Percentiles rank a stretch among this genome's conserved stretches.
These are phyloP conservation scores for Stygiomarasmius scandens DNA, from an alignment of 1,284 basidiomycete species.

Conservation along the genomic window DNA sequence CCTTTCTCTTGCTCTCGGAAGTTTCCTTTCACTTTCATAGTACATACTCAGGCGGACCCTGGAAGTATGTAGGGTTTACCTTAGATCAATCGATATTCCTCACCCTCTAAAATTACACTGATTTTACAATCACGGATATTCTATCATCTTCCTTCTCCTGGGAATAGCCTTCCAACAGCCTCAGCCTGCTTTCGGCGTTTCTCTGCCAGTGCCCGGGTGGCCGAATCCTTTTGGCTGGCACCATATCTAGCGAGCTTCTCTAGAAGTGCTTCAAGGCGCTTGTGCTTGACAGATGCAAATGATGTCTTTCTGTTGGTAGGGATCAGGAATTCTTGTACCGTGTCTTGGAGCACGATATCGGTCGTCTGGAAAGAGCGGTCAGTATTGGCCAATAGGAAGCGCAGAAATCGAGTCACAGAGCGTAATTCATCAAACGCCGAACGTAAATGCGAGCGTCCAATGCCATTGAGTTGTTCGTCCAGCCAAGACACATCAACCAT, in stretches of 20 bases:
- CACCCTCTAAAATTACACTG: conserved; percentile 4
- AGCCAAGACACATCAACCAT: conserved; percentile 84
- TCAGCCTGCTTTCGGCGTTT: conserved; percentile 81
- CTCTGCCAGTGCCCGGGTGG: conserved; percentile 65
- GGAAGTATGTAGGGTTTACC: conserved; percentile 12
- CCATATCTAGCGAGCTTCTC: conserved; percentile 80
- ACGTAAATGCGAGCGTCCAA: conserved; percentile 70
- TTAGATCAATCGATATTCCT: conserved; percentile 15
- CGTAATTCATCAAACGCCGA: conserved; percentile 84
- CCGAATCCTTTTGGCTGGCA: conserved; percentile 58
- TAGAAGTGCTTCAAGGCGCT: conserved; percentile 74
- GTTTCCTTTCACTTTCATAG: conserved; percentile 15
- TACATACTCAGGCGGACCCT: conserved; percentile 13
- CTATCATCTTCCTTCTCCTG: conserved; percentile 57
- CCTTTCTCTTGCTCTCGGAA: conserved; percentile 27
- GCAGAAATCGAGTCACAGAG: conserved; percentile 53
- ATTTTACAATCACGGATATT: conserved; percentile 10
- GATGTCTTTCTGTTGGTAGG: conserved; percentile 73
- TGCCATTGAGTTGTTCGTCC: conserved; percentile 77
- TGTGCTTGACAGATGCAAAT: conserved; percentile 74
- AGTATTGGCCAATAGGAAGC: conserved; percentile 12
- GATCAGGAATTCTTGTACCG: conserved; percentile 80
- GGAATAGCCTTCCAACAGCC: conserved; percentile 67
- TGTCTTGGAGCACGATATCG: conserved; percentile 74
- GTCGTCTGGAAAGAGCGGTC: conserved; percentile 58